These are phyloP conservation scores for Marasmius sp. DNA, from an alignment of 1,284 basidiomycete genomes.

Conservation along the genomic window DNA sequence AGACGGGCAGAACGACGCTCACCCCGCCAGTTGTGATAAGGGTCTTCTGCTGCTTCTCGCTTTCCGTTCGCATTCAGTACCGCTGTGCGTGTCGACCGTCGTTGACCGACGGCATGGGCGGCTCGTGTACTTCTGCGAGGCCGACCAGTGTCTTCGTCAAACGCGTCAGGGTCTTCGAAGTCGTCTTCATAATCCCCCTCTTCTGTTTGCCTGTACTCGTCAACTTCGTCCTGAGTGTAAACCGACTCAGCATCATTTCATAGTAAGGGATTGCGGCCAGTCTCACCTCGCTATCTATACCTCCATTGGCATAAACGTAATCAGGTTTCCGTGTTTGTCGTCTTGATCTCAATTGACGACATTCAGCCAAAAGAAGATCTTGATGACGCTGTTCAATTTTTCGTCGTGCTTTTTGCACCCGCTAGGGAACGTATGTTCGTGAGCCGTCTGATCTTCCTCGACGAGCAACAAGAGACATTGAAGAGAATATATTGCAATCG, in stretches of 20 bases:
- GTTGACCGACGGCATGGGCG: constrained; percentile 38
- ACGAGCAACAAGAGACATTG: constrained; percentile 7
- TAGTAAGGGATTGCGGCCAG: background rate
- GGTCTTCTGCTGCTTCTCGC: constrained; percentile 51
- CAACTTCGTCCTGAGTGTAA: constrained; percentile 53
- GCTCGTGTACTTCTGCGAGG: constrained; percentile 29
- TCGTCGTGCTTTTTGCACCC: constrained; percentile 63
- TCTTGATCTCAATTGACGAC: constrained; percentile 74
- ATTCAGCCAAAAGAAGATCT: constrained; percentile 68
- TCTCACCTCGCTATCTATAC: constrained; percentile 62
- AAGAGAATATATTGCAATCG: constrained; percentile 11
- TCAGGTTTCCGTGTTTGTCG: constrained; percentile 69
- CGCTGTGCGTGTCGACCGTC: constrained; percentile 62
- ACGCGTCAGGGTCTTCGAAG: constrained; percentile 48
- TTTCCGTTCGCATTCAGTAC: constrained; percentile 52
- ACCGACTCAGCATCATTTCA: constrained; percentile 29
- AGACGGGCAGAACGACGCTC: constrained; percentile 72
- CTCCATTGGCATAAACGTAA: constrained; percentile 68
- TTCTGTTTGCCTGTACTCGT: constrained; percentile 69
- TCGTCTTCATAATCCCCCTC: constrained; percentile 63
- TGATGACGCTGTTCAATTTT: constrained; percentile 68
- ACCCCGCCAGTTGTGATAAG: constrained; percentile 61
- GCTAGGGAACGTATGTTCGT: constrained; percentile 43
- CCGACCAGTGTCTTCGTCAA: constrained; percentile 34
- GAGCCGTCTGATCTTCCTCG: constrained; percentile 12